phyloP scores from a whole-genome alignment of 257 asterid genomes.

The Leonotis leonurus region DNA sequence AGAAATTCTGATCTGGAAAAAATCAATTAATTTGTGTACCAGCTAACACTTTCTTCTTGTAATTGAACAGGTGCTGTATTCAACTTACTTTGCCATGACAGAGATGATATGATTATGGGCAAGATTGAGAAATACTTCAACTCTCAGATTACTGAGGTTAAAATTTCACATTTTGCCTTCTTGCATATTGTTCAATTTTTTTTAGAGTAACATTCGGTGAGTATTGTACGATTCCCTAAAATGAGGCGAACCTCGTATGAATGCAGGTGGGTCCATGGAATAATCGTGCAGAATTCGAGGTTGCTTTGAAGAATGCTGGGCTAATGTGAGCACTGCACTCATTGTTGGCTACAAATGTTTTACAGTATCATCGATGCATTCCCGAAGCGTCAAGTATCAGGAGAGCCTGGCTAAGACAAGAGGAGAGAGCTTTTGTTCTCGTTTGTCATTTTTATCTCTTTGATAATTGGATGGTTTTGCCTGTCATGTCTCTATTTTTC shows the following conservation, averaged over 20 bases:
- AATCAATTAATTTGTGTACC: neutral
- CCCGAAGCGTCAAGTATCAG: neutral
- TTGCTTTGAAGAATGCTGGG: conserved; percentile 60
- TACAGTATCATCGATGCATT: no score
- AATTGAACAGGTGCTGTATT: conserved; percentile 34
- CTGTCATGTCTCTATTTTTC: neutral
- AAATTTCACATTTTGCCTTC: neutral
- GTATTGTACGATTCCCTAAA: neutral
- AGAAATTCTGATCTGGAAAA: neutral
- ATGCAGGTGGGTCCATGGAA: conserved; percentile 57
- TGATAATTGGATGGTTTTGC: neutral
- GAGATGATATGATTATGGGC: conserved; percentile 34
- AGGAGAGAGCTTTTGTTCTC: neutral
- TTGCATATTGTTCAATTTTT: no score
- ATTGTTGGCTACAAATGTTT: neutral
- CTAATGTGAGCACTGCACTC: conserved; percentile 21
- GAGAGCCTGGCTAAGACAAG: neutral
- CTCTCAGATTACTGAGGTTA: conserved; percentile 40
- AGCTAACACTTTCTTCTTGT: neutral
- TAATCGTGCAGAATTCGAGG: conserved; percentile 38
- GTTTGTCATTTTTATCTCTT: neutral
- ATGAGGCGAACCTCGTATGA: neutral
- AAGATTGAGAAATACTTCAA: conserved; percentile 61
- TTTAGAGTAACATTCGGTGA: no score
- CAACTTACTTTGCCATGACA: conserved; percentile 23